Base-by-base conservation (phyloP, 441 rosid species). In the Euphorbia celastroides region DNA sequence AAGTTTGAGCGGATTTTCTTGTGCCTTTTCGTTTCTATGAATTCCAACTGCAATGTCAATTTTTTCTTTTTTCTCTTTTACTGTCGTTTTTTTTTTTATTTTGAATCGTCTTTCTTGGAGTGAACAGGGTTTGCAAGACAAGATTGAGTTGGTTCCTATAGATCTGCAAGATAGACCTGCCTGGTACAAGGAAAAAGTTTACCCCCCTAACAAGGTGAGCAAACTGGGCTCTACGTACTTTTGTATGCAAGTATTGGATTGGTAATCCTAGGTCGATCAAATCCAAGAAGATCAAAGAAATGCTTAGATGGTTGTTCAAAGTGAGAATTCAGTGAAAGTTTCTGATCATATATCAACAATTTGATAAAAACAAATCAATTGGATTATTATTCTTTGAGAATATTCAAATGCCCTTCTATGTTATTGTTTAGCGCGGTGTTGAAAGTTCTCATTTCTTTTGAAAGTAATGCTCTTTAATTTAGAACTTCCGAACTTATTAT, bases 181-280 rank as follows among this genome's bases (percentile, higher is more conserved):
- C 69, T 87, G 97, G 97, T 92, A 83, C 80, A 88, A 83, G 76
- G 96, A 91, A 76, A 89, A 79, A 79, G 92, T 87, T 38, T 81
- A 87, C 67, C 72, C 82, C 0, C 72, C 87, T 38, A 92, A 92
- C 75, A 89, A 89, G 92, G 96, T 85, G 17, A 82, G 67, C 25
- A 30, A 19, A 64, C n/a, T 27, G 16, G n/a, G 25, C 20, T 5
- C 22, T 48, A 17, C 1, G 9, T 13, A 7, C 7, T 50, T 23
- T 25, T 3, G 10, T 22, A 22, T 50, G 8, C 26, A 5, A 23
- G 26, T 5, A n/a, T 26, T 55, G 36, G 30, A 16, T 50, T 8
- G 10, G 28, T 10, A 58, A 20, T 68, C 31, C 7, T 28, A 31
- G 60, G 8, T 44, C 32, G 60, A 19, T 67, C 16, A 31, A 11